Percentiles rank a stretch among this genome's conserved stretches.
Conservation (phyloP, 768 basidiomycete species). For the Favolaschia claudopus region DNA sequence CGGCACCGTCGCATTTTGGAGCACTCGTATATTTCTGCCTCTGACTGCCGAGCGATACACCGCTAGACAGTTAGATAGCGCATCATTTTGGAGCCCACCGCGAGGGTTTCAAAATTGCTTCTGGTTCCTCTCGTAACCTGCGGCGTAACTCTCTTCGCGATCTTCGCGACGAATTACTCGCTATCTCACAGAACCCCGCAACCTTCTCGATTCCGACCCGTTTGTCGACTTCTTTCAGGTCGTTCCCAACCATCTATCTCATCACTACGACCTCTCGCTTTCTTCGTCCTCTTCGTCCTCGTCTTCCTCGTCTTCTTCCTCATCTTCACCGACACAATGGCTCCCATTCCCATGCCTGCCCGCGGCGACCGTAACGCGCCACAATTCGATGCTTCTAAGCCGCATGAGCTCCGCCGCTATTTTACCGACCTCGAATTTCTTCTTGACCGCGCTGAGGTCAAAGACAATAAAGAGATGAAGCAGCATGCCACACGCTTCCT, state of each 20-base stretch:
- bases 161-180: background rate
- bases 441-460: slow-evolving; percentile 10
- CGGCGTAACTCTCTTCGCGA: background rate
- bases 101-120: slow-evolving; percentile 19
- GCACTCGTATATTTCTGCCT: too few relatives aligned
- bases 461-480: slow-evolving; percentile 21
- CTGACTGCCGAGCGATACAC: too few relatives aligned
- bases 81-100: slow-evolving; percentile 27
- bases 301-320: too few relatives aligned
- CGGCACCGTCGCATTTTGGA: too few relatives aligned
- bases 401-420: slow-evolving; percentile 24
- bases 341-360: slow-evolving; percentile 22
- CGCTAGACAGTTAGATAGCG: too few relatives aligned
- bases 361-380: slow-evolving; percentile 26
- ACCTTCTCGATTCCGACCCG: background rate
- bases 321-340: background rate
- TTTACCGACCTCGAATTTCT: slow-evolving; percentile 26
- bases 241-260: background rate
- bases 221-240: background rate
- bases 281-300: background rate
- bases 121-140: background rate
- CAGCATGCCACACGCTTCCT: slow-evolving; percentile 13
- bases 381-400: slow-evolving; percentile 23
- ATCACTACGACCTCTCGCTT: background rate
- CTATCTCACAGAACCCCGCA: background rate